Evolutionary conservation across 2,329 filamentous ascomycete genomes (phyloP), one percentile per base, ranked within the genome.

Genomic region (Talaromyces sp.): DNA sequence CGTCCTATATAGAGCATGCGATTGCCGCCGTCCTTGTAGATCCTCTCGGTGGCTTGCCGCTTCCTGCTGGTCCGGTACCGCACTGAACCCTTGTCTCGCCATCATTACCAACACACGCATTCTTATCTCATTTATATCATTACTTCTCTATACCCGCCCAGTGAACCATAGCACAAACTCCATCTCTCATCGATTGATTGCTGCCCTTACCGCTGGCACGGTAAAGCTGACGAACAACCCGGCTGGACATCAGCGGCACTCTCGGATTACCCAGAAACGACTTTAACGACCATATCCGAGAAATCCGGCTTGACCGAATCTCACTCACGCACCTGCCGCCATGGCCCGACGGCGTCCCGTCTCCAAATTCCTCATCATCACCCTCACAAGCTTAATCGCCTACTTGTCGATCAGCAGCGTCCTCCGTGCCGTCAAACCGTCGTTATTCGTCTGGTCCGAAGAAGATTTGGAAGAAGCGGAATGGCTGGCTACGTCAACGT

Each of bases 401-500:
- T 77, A 77, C 67, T 67, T 77, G 35, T 73, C 72, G 17, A 60
- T 76, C 56, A 77, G 77, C 64, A 77, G 73, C 57, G 56, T 88
- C 6, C 80, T 84, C 45, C 77, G 78, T 55, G 70, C 79, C 43
- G 78, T 88, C 61, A 83, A 87, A 60, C 87, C 87, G 2, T 82
- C 82, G n/a, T 79, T 78, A n/a, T 84, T 82, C 58, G 78, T 81
- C 60, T 77, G 74, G 74, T 79, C 79, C 36, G 83, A 84, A 53
- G 85, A 87, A 72, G 80, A 81, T 52, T 75, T 78, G 54, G 84
- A 86, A 63, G 86, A 90, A 69, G 75, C 76, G 59, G 76, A 73
- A 63, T 93, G 89, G 89, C 83, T 92, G 50, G 78, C 83, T 46
- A 87, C 82, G 17, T 89, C 88, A 13, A 84, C 84, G 37, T 86